Conservation (phyloP, 2,329 filamentous ascomycete species). For the Neopestalotiopsis clavispora region DNA sequence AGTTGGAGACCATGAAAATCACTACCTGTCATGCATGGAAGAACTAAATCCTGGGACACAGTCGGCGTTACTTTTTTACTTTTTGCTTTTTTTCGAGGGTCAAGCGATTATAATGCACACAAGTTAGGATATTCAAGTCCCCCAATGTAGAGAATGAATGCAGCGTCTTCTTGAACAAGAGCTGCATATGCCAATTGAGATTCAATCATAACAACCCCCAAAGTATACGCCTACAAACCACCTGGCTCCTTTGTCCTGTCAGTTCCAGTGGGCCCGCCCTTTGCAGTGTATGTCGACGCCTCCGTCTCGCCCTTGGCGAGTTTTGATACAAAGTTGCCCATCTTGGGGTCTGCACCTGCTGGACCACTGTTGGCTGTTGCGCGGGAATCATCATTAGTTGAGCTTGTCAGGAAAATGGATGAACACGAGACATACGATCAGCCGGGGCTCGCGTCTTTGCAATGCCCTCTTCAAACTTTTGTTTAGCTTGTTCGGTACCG, state of each 20-base stretch:
- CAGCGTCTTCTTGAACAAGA: neutral
- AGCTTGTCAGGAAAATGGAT: neutral
- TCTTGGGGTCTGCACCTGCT: slow-evolving; percentile 1
- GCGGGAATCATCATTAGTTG: neutral
- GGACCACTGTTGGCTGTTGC: neutral
- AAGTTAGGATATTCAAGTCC: too few relatives aligned
- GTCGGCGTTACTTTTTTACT: neutral
- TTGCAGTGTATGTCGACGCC: slow-evolving; percentile 5
- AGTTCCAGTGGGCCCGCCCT: slow-evolving; percentile 3
- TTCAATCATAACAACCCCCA: neutral
- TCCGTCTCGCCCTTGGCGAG: slow-evolving; percentile 13
- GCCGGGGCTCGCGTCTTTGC: neutral
- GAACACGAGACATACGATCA: neutral
- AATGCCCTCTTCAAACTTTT: slow-evolving; percentile 10
- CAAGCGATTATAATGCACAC: slow-evolving; percentile 8
- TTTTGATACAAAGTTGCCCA: slow-evolving; percentile 4
- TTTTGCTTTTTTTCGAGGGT: slow-evolving; percentile 6
- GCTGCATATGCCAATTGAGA: neutral
- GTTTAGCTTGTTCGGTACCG: slow-evolving; percentile 10
- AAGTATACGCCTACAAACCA: neutral
- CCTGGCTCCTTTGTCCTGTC: slow-evolving; percentile 9
- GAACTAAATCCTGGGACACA: neutral
- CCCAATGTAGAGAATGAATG: neutral
- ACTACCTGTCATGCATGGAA: neutral
- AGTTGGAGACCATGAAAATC: neutral